These are phyloP conservation scores for Plasmodium adleri DNA, from an alignment of 169 alveolate genomes.

Conservation along the genomic window DNA sequence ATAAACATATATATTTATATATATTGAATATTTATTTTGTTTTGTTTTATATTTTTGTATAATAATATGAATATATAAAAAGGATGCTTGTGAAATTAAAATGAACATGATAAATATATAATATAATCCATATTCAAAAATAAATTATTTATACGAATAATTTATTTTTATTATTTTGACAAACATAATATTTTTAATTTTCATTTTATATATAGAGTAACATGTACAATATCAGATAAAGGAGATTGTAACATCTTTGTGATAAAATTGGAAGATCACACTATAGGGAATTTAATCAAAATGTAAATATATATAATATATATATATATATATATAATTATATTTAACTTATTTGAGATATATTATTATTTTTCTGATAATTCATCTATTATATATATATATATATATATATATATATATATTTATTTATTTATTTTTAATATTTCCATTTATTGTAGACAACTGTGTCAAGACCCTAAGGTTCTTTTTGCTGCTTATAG, in stretches of 20 bases:
- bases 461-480: constrained; percentile 75
- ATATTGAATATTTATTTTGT: not conserved
- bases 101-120: too few relatives aligned
- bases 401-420: constrained; percentile 2
- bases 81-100: too few relatives aligned
- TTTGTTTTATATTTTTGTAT: not conserved
- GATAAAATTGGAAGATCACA: constrained; percentile 73
- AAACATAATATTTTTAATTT: not conserved
- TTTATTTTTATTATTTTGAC: too few relatives aligned
- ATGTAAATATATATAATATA: constrained; percentile 21
- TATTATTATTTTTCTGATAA: not conserved
- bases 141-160: too few relatives aligned
- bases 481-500: constrained; percentile 74
- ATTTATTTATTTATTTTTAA: not conserved
- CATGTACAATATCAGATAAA: constrained; percentile 61
- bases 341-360: too few relatives aligned
- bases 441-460: constrained; percentile 15
- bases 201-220: constrained; percentile 38
- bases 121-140: too few relatives aligned
- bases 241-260: constrained; percentile 74
- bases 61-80: too few relatives aligned
- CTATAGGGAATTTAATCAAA: constrained; percentile 69
- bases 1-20: not conserved
- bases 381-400: too few relatives aligned
- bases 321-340: not conserved